phyloP scores from a whole-genome alignment of 371 early-diverging fungal genomes.

The Chytridium lagenaria region DNA sequence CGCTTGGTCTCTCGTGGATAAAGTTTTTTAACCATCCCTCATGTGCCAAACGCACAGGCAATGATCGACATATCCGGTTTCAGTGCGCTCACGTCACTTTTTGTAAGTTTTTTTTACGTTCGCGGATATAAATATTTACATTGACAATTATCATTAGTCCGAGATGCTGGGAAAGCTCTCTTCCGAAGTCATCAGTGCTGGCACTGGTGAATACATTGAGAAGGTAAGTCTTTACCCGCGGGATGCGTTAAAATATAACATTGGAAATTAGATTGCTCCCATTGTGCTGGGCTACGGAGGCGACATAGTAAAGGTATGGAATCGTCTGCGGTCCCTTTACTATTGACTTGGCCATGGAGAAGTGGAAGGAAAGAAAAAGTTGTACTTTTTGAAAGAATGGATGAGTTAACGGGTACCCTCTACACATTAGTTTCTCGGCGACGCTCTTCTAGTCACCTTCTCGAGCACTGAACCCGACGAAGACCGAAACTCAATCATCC shows the following conservation, averaged over 20 bases:
- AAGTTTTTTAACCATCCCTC: too few species aligned
- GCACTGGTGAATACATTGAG: constrained; percentile 4
- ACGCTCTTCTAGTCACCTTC: constrained; percentile 13
- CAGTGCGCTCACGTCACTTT: constrained; percentile 1
- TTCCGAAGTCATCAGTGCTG: constrained; percentile 16
- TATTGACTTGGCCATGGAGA: too few species aligned
- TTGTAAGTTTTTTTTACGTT: too few species aligned
- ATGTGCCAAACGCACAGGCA: too few species aligned
- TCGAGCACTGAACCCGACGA: not conserved
- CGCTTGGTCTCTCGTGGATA: too few species aligned
- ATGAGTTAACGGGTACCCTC: too few species aligned
- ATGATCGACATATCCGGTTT: constrained; percentile 23
- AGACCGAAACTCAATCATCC: not conserved
- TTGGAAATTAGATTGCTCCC: not conserved
- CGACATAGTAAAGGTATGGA: not conserved
- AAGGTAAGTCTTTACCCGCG: too few species aligned
- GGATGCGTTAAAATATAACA: too few species aligned
- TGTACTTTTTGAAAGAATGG: too few species aligned
- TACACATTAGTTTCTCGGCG: constrained; percentile 3
- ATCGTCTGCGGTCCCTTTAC: not conserved
- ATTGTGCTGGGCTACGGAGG: constrained; percentile 1
- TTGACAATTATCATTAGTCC: too few species aligned
- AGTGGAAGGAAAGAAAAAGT: too few species aligned
- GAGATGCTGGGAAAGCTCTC: constrained; percentile 9
- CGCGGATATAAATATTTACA: too few species aligned